phyloP scores from a whole-genome alignment of 345 rosid genomes.

The Lumnitzera racemosa region DNA sequence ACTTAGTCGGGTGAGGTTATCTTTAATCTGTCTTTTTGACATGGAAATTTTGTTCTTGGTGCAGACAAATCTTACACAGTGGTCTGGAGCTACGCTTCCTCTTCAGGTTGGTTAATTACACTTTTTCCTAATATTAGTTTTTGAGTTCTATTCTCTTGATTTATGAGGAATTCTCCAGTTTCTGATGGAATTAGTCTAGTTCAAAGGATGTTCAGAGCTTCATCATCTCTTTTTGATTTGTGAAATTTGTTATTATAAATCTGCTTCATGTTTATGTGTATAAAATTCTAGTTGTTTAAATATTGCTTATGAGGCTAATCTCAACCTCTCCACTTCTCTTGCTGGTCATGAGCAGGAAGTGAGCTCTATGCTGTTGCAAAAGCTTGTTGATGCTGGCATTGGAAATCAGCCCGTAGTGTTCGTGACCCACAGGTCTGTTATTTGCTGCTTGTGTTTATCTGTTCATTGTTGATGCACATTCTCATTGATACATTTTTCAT shows the following conservation, averaged over 20 bases:
- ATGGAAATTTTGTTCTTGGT: conserved; percentile 17
- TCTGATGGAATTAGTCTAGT: neutral
- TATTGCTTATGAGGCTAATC: neutral
- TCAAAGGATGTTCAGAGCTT: too few species aligned
- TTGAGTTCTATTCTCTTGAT: neutral
- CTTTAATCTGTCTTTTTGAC: neutral
- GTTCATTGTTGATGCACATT: too few species aligned
- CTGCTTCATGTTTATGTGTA: neutral
- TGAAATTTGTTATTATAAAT: too few species aligned
- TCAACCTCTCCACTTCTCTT: neutral
- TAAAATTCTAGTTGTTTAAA: neutral
- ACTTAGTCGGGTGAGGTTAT: too few species aligned
- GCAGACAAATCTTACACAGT: conserved; percentile 89
- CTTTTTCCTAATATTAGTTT: neutral
- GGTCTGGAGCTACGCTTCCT: conserved; percentile 96
- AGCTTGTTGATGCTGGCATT: conserved; percentile 87
- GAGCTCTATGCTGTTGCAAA: conserved; percentile 65
- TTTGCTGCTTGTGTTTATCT: neutral
- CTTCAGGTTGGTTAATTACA: conserved; percentile 65
- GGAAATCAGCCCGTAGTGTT: conserved; percentile 94
- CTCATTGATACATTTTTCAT: too few species aligned
- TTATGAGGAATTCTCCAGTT: neutral
- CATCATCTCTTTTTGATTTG: too few species aligned
- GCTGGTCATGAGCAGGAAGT: conserved; percentile 62
- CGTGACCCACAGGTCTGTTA: conserved; percentile 85